Percentiles rank a stretch among this genome's conserved stretches.
These are phyloP conservation scores for Lolium perenne DNA, from an alignment of 176 grass and related monocot genomes.

Conservation along the genomic window DNA sequence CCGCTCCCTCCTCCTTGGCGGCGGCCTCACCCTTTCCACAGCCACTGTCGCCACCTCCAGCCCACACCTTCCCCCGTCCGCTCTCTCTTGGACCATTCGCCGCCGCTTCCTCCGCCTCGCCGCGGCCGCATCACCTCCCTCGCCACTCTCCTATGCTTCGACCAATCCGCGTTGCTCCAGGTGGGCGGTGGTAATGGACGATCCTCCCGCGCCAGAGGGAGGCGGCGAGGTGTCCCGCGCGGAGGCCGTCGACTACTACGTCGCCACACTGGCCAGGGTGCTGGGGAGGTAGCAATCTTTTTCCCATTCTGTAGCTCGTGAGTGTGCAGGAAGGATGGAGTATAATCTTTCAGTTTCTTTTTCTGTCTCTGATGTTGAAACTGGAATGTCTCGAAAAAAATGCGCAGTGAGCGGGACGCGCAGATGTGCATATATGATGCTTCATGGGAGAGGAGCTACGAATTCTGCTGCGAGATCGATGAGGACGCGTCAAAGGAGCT, in stretches of 20 bases:
- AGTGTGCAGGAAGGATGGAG: neutral
- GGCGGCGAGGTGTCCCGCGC: slow-evolving; percentile 47
- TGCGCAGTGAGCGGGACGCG: slow-evolving; percentile 66
- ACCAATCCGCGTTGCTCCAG: slow-evolving; percentile 12
- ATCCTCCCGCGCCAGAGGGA: neutral
- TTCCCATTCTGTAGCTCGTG: neutral
- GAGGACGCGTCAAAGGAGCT: slow-evolving; percentile 60
- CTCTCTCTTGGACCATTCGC: slow-evolving; percentile 15
- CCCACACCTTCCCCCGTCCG: neutral
- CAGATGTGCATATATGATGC: slow-evolving; percentile 83
- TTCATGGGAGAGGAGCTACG: slow-evolving; percentile 65
- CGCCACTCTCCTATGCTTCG: slow-evolving; percentile 1
- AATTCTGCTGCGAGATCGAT: slow-evolving; percentile 78
- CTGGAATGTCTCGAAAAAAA: neutral
- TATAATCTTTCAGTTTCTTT: neutral
- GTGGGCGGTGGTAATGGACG: slow-evolving; percentile 75
- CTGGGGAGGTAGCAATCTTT: slow-evolving; percentile 54
- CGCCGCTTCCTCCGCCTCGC: slow-evolving; percentile 36
- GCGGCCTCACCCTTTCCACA: neutral
- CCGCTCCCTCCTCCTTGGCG: slow-evolving; percentile 1
- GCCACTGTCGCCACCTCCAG: neutral
- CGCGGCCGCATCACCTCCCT: slow-evolving; percentile 8
- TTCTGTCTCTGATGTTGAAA: neutral
- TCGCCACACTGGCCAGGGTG: slow-evolving; percentile 61
- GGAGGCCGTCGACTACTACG: slow-evolving; percentile 80